Base-by-base conservation (phyloP, 1,284 basidiomycete species). In the Leccinum griseonigrum region DNA sequence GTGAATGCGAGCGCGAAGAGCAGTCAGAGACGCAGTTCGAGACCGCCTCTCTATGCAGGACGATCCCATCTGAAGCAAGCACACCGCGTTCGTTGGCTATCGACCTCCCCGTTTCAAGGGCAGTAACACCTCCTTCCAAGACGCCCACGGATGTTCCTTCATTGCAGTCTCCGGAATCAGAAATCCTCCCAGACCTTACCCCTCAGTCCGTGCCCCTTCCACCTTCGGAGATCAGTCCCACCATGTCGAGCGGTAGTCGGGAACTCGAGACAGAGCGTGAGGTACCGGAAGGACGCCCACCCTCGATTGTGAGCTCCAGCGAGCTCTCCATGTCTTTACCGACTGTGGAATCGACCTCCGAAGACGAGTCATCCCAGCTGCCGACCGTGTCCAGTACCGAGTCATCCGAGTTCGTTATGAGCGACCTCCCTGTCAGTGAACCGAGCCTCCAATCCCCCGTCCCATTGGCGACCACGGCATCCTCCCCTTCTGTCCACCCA, bases 21-120 rank as follows among this genome's bases (percentile, higher is more conserved):
- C 63, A 59, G 36, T 86, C 81, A 61, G 77, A 79, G 55, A 87
- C 85, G 0, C 70, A 75, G 4, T 87, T 79, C 56, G 77, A 79
- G 60, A 87, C 86, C 0, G 83, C 84, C 1, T 82, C 83, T 52
- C 51, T 84, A 10, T 76, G 71, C 66, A 55, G 67, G 63, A 75
- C 73, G 46, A 78, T 79, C 32, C 77, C 78, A 14, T 75, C 76
- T 16, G 78, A 77, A 60, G 69, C 66, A 43, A 79, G 74, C 57
- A 81, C 79, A 0, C 81, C 83, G 2, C 65, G 65, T 28, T 76
- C 75, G 4, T 56, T 75, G 56, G 67, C 16, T 0, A 16, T 73
- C 10, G 75, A 74, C 50, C 58, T 70, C 9, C 63, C 70, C 0
- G 52, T 71, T 31, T 65, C 74, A 60, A 58, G 58, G 10, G 60